These are phyloP conservation scores for Eimeria maxima DNA, from an alignment of 169 alveolate species.

Conservation along the genomic window DNA sequence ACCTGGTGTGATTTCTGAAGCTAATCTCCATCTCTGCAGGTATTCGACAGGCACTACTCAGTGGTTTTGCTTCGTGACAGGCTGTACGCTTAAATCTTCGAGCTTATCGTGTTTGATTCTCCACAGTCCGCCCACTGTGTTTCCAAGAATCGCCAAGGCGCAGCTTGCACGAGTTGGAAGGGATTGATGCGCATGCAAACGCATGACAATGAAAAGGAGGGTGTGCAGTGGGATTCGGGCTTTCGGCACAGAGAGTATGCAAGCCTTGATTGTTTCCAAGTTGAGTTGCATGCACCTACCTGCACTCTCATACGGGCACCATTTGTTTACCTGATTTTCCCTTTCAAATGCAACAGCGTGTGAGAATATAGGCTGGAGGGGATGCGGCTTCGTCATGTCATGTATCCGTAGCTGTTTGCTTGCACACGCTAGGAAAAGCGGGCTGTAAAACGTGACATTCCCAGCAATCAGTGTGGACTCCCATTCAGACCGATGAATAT, in stretches of 20 bases:
- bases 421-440: background rate
- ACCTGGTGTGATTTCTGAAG: background rate
- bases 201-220: background rate
- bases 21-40: background rate
- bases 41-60: background rate
- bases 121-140: background rate
- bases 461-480: background rate
- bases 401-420: background rate
- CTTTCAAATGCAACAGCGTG: background rate
- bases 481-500: too few species aligned
- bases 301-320: background rate
- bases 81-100: background rate
- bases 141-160: background rate
- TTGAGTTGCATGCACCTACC: background rate
- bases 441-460: background rate
- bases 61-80: background rate
- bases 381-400: background rate
- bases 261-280: background rate
- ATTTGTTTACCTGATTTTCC: background rate
- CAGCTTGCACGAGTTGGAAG: background rate
- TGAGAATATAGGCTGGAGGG: background rate
- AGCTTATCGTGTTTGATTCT: background rate
- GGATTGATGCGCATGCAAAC: background rate
- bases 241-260: background rate
- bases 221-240: background rate